Percentiles rank a stretch among this genome's conserved stretches.
phyloP scores from a whole-genome alignment of 1,139 yeast species.

The Saccharomyces pastorianus region DNA sequence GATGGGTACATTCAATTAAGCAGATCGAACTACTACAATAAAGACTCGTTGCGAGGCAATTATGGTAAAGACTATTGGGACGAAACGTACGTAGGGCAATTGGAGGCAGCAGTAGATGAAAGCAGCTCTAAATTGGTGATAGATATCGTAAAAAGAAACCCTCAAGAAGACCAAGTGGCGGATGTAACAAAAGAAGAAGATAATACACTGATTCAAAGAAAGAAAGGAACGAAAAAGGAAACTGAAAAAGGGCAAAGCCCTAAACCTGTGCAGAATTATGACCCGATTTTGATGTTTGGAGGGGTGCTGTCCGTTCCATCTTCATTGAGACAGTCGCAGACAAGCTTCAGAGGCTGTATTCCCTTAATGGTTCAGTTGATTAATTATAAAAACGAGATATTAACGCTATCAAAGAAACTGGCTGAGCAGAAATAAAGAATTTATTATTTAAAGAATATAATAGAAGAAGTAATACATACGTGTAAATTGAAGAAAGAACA shows the following conservation, averaged over 20 bases:
- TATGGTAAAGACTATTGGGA: constrained; percentile 31
- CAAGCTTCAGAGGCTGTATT: constrained; percentile 21
- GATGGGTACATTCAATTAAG: constrained; percentile 25
- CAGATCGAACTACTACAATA: constrained; percentile 29
- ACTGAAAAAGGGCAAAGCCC: neutral
- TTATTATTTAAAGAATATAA: neutral
- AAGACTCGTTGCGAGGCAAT: constrained; percentile 25
- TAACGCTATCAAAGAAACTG: constrained; percentile 1
- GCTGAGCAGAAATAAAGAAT: constrained; percentile 1
- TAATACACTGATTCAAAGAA: neutral
- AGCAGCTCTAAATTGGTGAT: neutral
- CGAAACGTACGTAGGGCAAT: constrained; percentile 21
- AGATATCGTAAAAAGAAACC: constrained; percentile 4
- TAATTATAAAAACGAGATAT: constrained; percentile 15
- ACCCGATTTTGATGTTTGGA: constrained; percentile 29
- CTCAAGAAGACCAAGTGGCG: neutral
- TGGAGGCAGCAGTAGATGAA: constrained; percentile 9
- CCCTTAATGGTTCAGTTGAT: constrained; percentile 18
- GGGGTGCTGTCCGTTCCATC: constrained; percentile 24
- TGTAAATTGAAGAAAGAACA: neutral
- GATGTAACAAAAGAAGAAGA: neutral
- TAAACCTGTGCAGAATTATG: constrained; percentile 4
- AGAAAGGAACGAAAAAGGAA: neutral
- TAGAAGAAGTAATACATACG: neutral
- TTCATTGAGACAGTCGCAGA: constrained; percentile 23